A percentile compares a stretch with the other conserved stretches of the same genome.
Conservation (phyloP, 1,139 yeast species). For the Yamadazyma conglobata region DNA sequence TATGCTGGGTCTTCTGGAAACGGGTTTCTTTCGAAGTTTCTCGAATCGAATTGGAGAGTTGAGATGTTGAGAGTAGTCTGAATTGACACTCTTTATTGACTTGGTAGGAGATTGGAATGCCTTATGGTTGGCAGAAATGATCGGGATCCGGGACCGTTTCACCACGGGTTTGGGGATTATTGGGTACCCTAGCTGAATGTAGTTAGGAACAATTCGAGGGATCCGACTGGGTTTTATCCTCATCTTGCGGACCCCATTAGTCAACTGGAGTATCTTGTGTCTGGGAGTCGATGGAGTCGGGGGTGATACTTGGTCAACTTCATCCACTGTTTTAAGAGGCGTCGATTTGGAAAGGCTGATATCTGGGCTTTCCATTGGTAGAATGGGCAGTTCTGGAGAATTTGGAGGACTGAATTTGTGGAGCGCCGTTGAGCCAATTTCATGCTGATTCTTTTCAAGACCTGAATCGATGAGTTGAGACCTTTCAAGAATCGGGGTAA, state of each 20-base stretch:
- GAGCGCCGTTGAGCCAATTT: too few relatives aligned
- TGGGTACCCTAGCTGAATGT: conserved; percentile 22
- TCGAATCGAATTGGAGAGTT: conserved; percentile 8
- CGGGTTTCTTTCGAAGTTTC: conserved; percentile 1
- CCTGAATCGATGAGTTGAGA: too few relatives aligned
- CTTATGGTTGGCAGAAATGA: conserved; percentile 30
- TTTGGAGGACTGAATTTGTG: too few relatives aligned
- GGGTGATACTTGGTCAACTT: conserved; percentile 1
- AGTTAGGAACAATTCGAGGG: conserved; percentile 27
- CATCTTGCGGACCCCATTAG: background rate
- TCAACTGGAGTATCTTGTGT: background rate
- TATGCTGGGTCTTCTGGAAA: conserved; percentile 8
- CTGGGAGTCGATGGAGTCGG: too few relatives aligned
- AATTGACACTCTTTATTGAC: conserved; percentile 3
- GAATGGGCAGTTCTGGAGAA: conserved; percentile 7
- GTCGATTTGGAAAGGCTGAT: conserved; percentile 15
- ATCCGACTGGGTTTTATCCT: conserved; percentile 13
- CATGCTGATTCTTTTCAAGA: too few relatives aligned
- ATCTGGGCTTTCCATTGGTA: too few relatives aligned
- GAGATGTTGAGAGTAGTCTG: conserved; percentile 8
- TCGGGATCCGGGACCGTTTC: conserved; percentile 24
- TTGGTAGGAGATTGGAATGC: conserved; percentile 18
- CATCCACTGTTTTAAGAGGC: too few relatives aligned
- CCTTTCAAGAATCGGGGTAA: too few relatives aligned
- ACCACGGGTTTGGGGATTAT: conserved; percentile 20